phyloP scores from a whole-genome alignment of 2,329 filamentous ascomycete genomes.

The Juglanconis oblonga region DNA sequence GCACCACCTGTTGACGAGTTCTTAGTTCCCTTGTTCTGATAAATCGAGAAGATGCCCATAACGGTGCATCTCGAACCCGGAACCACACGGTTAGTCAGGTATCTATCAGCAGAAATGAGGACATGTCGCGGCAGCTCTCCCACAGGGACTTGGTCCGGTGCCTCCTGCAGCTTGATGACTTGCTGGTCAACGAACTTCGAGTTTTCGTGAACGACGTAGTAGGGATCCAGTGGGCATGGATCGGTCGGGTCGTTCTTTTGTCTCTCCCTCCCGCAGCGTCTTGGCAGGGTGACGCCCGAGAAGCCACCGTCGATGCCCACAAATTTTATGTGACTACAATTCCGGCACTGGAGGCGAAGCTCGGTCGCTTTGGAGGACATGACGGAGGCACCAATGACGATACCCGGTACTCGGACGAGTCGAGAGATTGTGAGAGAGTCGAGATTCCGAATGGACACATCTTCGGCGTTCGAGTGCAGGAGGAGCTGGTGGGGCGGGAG shows the following conservation, averaged over 20 bases:
- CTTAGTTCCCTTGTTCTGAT: slow-evolving; percentile 86
- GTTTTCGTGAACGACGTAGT: slow-evolving; percentile 92
- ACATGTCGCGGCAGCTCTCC: slow-evolving; percentile 95
- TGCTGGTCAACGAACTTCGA: slow-evolving; percentile 96
- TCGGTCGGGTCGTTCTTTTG: slow-evolving; percentile 64
- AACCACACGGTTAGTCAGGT: slow-evolving; percentile 91
- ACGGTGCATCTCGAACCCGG: slow-evolving; percentile 92
- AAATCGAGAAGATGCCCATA: slow-evolving; percentile 97
- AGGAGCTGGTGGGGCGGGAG: slow-evolving; percentile 93
- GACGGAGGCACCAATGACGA: slow-evolving; percentile 95
- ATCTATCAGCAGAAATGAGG: slow-evolving; percentile 92
- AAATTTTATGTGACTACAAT: slow-evolving; percentile 70
- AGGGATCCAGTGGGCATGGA: slow-evolving; percentile 88
- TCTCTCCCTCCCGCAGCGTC: slow-evolving; percentile 67
- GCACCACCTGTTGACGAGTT: slow-evolving; percentile 71
- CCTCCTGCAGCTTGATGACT: slow-evolving; percentile 96
- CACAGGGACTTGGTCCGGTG: slow-evolving; percentile 94
- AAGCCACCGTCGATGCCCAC: slow-evolving; percentile 82
- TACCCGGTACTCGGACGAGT: slow-evolving; percentile 94
- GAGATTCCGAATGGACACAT: slow-evolving; percentile 90
- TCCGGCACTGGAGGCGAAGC: slow-evolving; percentile 83
- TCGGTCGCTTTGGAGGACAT: slow-evolving; percentile 93
- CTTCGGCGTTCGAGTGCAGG: slow-evolving; percentile 85
- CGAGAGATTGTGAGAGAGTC: slow-evolving; percentile 90
- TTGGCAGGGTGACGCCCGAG: slow-evolving; percentile 78